Evolutionary conservation across 2,329 filamentous ascomycete genomes (phyloP).

Genomic region (Neofusicoccum ribis): DNA sequence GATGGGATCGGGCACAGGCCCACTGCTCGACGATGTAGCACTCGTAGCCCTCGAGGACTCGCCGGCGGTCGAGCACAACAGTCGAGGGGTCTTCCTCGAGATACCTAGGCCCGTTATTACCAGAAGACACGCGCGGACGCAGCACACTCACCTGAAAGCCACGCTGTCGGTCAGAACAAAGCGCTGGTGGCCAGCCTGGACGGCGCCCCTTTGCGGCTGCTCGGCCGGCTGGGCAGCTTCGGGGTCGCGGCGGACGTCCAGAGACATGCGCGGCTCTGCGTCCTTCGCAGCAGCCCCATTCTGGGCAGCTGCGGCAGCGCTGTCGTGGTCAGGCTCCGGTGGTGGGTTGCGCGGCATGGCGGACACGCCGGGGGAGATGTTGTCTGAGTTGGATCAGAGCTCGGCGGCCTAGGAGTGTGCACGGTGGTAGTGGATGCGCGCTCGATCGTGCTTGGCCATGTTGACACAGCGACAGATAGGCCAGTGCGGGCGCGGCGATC

Average conservation of each 20-base stretch:
- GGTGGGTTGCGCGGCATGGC: constrained; percentile 4
- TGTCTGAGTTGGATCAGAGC: background rate
- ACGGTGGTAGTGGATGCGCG: background rate
- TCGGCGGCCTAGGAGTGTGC: constrained; percentile 5
- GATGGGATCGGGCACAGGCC: constrained; percentile 88
- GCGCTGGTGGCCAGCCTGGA: constrained; percentile 49
- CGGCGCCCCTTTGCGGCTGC: constrained; percentile 23
- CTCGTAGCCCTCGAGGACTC: constrained; percentile 78
- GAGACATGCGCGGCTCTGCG: background rate
- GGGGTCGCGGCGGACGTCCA: constrained; percentile 6
- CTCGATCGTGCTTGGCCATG: background rate
- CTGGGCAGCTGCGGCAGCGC: background rate
- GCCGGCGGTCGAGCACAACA: constrained; percentile 69
- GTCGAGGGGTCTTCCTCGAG: constrained; percentile 83
- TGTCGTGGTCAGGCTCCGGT: background rate
- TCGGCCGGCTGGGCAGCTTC: background rate
- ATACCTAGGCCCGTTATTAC: constrained; percentile 49
- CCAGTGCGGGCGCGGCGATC: constrained; percentile 6
- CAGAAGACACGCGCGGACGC: background rate
- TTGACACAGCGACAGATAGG: background rate
- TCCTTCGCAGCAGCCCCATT: background rate
- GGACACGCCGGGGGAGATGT: background rate
- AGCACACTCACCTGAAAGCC: constrained; percentile 52
- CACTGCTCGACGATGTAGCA: constrained; percentile 96
- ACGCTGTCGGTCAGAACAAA: constrained; percentile 67